A percentile compares a stretch with the other conserved stretches of the same genome.
These are phyloP conservation scores for Aspergillus hortae DNA, from an alignment of 2,329 filamentous ascomycete species.

Conservation along the genomic window DNA sequence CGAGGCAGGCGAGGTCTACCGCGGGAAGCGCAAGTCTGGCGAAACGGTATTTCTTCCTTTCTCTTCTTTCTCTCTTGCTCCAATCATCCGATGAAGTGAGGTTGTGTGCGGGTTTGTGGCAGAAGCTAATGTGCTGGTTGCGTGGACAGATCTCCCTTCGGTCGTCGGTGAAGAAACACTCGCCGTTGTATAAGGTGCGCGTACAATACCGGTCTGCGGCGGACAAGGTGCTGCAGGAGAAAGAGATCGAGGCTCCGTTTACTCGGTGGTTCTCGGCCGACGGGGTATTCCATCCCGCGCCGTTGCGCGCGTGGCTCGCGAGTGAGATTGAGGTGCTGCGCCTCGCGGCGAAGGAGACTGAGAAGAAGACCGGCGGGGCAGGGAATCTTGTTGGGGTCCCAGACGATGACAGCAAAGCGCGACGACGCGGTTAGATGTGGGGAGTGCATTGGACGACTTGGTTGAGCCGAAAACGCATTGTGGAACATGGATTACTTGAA, in stretches of 20 bases:
- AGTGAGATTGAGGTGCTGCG: constrained; percentile 54
- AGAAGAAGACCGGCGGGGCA: constrained; percentile 27
- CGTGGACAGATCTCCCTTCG: constrained; percentile 64
- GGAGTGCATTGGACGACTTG: too few species aligned
- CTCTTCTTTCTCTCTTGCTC: neutral
- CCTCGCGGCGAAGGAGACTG: constrained; percentile 42
- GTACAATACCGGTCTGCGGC: constrained; percentile 48
- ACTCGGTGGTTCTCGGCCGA: constrained; percentile 59
- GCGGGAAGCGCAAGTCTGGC: constrained; percentile 66
- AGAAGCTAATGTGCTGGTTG: constrained; percentile 4
- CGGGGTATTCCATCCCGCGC: constrained; percentile 57
- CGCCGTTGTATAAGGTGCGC: constrained; percentile 73
- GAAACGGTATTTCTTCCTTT: constrained; percentile 50
- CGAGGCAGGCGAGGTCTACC: constrained; percentile 78
- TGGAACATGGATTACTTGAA: too few species aligned
- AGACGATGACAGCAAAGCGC: constrained; percentile 8
- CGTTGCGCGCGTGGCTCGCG: constrained; percentile 61
- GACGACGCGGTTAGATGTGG: constrained; percentile 11
- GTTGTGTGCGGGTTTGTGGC: neutral
- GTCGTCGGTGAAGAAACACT: constrained; percentile 72
- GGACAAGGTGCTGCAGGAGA: constrained; percentile 40
- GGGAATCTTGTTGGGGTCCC: constrained; percentile 17
- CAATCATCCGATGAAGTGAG: neutral
- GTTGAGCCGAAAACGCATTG: too few species aligned
- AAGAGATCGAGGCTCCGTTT: constrained; percentile 55